Conservation (phyloP, 345 rosid species). For the Syzygium jambos region DNA sequence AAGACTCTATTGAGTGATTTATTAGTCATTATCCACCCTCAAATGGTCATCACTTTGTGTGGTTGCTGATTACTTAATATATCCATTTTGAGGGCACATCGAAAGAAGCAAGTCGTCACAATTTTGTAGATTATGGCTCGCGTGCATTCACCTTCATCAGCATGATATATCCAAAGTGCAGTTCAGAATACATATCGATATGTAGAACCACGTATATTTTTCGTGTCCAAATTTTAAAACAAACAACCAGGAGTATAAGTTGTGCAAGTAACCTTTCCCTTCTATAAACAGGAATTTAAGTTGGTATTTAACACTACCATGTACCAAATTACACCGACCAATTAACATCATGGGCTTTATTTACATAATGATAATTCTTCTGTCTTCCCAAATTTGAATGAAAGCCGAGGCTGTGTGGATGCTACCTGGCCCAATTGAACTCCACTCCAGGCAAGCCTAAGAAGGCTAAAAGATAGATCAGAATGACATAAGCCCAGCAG, state of each 20-base stretch:
- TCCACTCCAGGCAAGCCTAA: background rate
- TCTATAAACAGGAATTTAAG: background rate
- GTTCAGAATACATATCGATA: background rate
- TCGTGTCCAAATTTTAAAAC: background rate
- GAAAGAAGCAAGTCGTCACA: background rate
- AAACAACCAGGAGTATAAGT: background rate
- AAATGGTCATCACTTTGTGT: too few species aligned
- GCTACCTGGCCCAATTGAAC: background rate
- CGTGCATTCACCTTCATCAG: background rate
- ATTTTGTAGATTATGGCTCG: background rate
- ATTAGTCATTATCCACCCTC: too few species aligned
- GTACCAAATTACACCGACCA: background rate
- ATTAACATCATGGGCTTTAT: background rate
- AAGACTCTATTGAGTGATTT: too few species aligned
- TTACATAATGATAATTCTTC: background rate
- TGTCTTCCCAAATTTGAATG: background rate
- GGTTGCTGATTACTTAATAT: too few species aligned
- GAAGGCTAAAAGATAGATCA: background rate
- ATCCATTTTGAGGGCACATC: accelerated
- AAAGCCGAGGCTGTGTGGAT: background rate
- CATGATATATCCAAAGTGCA: background rate
- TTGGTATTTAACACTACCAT: too few species aligned
- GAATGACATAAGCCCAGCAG: background rate
- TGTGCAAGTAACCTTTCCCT: background rate
- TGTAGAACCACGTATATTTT: background rate